phyloP scores from a whole-genome alignment of 2,329 filamentous ascomycete species.

The Ceratocystis cacaofunesta region DNA sequence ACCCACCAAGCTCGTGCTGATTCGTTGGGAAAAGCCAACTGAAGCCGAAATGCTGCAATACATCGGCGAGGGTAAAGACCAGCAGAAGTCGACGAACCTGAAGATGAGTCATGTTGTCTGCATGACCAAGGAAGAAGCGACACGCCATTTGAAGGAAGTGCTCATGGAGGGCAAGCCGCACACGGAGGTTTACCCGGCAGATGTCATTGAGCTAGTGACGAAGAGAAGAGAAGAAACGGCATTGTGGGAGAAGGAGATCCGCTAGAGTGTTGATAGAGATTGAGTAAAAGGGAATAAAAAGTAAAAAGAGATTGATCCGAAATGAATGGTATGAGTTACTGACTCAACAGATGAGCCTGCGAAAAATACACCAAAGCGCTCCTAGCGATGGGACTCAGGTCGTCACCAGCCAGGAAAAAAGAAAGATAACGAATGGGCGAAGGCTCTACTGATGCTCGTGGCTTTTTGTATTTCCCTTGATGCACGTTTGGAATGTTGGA shows the following conservation, averaged over 20 bases:
- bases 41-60: slow-evolving; percentile 39
- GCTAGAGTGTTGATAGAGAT: not conserved
- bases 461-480: too few species aligned
- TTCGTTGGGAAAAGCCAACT: slow-evolving; percentile 58
- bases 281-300: not conserved
- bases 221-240: slow-evolving; percentile 52
- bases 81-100: slow-evolving; percentile 63
- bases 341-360: too few species aligned
- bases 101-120: slow-evolving; percentile 60
- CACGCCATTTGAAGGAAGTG: slow-evolving; percentile 64
- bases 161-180: slow-evolving; percentile 51
- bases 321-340: too few species aligned
- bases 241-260: slow-evolving; percentile 31
- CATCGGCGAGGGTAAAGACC: slow-evolving; percentile 50
- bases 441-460: too few species aligned
- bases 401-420: too few species aligned
- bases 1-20: slow-evolving; percentile 61
- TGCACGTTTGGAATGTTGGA: too few species aligned
- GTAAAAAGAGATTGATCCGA: not conserved
- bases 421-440: too few species aligned
- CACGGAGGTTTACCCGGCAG: slow-evolving; percentile 59
- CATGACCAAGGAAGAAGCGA: slow-evolving; percentile 85
- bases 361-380: too few species aligned
- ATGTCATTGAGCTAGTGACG: slow-evolving; percentile 53
- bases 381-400: too few species aligned